Percentiles rank a stretch among this genome's conserved stretches.
Conservation (phyloP, 2,329 filamentous ascomycete genomes). For the Hymenoscyphus scutula region DNA sequence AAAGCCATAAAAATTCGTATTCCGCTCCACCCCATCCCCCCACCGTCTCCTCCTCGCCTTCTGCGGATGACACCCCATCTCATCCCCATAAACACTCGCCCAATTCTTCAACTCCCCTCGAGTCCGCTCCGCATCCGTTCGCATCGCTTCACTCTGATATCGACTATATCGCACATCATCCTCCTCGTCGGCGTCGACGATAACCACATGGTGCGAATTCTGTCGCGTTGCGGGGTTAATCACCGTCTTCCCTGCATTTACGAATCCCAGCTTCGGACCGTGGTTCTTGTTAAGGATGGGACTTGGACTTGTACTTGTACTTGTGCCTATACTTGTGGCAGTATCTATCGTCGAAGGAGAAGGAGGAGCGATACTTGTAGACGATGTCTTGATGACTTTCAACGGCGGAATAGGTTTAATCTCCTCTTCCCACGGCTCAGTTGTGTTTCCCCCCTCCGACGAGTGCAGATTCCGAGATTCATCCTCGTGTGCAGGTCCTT, state of each 20-base stretch:
- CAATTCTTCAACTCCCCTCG: slow-evolving; percentile 12
- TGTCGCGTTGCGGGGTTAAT: slow-evolving; percentile 6
- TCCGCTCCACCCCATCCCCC: background rate
- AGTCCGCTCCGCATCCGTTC: slow-evolving; percentile 7
- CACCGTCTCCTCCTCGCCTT: background rate
- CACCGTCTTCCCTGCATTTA: background rate
- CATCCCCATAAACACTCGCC: slow-evolving; percentile 9
- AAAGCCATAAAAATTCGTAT: slow-evolving; percentile 12
- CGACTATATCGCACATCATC: slow-evolving; percentile 2
- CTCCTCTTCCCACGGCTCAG: slow-evolving; percentile 18
- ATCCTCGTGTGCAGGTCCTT: too few relatives aligned
- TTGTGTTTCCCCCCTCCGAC: slow-evolving; percentile 19
- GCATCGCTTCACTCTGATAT: slow-evolving; percentile 5
- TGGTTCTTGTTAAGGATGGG: background rate
- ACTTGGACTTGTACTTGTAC: background rate
- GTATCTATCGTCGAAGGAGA: background rate
- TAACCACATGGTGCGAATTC: slow-evolving; percentile 5
- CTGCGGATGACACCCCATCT: background rate
- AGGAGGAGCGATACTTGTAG: background rate
- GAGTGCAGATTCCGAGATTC: too few relatives aligned
- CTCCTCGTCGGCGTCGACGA: slow-evolving; percentile 8
- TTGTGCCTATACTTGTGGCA: too few relatives aligned
- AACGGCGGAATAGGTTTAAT: background rate
- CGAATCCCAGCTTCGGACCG: background rate
- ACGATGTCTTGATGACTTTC: background rate